phyloP scores from a whole-genome alignment of 2,329 filamentous ascomycete genomes.

The Emmonsia crescens region DNA sequence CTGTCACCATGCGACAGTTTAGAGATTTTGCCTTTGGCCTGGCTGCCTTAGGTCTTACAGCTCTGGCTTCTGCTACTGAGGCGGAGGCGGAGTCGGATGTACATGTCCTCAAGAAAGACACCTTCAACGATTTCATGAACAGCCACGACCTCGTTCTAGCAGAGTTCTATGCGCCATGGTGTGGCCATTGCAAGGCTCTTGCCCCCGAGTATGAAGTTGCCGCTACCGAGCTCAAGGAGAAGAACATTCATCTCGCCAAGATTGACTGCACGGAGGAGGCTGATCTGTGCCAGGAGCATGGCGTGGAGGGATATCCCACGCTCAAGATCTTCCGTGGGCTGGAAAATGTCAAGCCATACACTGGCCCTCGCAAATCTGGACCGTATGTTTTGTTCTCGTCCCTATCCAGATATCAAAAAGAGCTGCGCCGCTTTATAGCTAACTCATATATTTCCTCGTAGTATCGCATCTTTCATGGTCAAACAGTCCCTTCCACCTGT shows the following conservation, averaged over 20 bases:
- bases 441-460: conserved; percentile 18
- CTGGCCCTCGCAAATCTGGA: conserved; percentile 78
- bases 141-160: conserved; percentile 81
- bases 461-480: conserved; percentile 79
- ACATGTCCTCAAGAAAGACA: conserved; percentile 69
- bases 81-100: conserved; percentile 57
- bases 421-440: conserved; percentile 12
- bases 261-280: conserved; percentile 86
- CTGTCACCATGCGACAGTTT: conserved; percentile 28
- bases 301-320: conserved; percentile 95
- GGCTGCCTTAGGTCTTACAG: conserved; percentile 23
- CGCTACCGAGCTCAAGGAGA: conserved; percentile 38
- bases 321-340: conserved; percentile 95
- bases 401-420: not conserved
- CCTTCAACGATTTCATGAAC: conserved; percentile 77
- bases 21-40: conserved; percentile 31
- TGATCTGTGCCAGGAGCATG: conserved; percentile 79
- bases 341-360: conserved; percentile 72
- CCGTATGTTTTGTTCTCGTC: conserved; percentile 35
- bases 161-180: conserved; percentile 97
- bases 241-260: conserved; percentile 39
- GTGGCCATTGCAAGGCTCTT: conserved; percentile 96
- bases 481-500: conserved; percentile 95
- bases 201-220: conserved; percentile 46
- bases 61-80: conserved; percentile 27